A percentile compares a stretch with the other conserved stretches of the same genome.
Conservation (phyloP, 257 asterid species). For the Solanum arcanum region DNA sequence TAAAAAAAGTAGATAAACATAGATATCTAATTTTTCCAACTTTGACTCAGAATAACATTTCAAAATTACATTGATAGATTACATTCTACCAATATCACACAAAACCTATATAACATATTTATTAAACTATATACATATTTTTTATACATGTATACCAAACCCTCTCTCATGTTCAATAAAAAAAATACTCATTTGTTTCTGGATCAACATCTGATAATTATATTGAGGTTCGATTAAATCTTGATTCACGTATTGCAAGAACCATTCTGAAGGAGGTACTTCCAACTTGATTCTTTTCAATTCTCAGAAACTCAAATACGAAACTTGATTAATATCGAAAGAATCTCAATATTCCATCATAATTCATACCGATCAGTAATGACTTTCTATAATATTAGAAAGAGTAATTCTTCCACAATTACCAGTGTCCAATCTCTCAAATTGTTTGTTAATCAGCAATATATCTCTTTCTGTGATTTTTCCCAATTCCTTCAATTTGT, state of each 20-base stretch:
- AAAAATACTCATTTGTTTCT: not conserved
- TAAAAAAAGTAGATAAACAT: not conserved
- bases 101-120: not conserved
- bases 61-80: not conserved
- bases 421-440: constrained; percentile 68
- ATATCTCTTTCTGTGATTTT: constrained; percentile 63
- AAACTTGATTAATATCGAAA: rapidly evolving
- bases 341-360: not conserved
- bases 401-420: constrained; percentile 83
- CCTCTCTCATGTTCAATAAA: not conserved
- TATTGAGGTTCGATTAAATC: rapidly evolving
- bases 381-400: constrained; percentile 54
- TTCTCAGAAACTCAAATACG: not conserved
- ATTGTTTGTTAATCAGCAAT: constrained; percentile 47
- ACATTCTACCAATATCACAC: not conserved
- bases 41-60: not conserved
- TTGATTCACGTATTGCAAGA: rapidly evolving
- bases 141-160: not conserved
- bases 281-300: not conserved
- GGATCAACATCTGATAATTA: rapidly evolving
- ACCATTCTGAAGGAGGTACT: not conserved
- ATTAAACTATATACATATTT: not conserved
- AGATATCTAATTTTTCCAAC: not conserved
- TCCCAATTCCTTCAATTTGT: constrained; percentile 88
- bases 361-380: not conserved